Base-by-base conservation (phyloP, 1,284 basidiomycete genomes). In the Trametes hirsuta region DNA sequence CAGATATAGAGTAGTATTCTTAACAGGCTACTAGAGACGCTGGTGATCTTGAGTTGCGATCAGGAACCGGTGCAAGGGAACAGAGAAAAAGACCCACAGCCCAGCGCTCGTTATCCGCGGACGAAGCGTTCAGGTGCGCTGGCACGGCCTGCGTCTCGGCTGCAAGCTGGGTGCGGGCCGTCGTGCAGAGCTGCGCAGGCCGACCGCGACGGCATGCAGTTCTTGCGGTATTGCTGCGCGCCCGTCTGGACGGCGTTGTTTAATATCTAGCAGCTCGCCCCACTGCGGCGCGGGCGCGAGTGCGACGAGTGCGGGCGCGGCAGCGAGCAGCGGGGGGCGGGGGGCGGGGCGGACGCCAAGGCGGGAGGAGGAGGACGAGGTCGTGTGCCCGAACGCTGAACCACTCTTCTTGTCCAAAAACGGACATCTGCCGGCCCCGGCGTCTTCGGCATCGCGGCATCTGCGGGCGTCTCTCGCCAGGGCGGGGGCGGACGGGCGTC, bases 21-120 rank as follows among this genome's bases (percentile, higher is more conserved):
- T 45, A 46, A 46, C 34, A 46, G n/a, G 21, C 30, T 1, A 14
- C 14, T 10, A 30, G n/a, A 52, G 50, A 15, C 52, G 52, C 52
- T 46, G 34, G 52, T 42, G 52, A 53, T 53, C 52, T 15, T 15
- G 42, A 25, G 21, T 11, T 46, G 21, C 45, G 52, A 53, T 53
- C 52, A 53, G 52, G 52, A 34, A 30, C 42, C 34, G 10, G 24
- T 47, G 9, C 46, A 30, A 30, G 30, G 42, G 21, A 5, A 53
- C 18, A 34, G 41, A 35, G 21, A 30, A 36, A 24, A 36, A 45
- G 21, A 30, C 30, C 30, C 30, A 30, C 30, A 30, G 5, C 30
- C 5, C 30, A 30, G 30, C 30, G 30, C 30, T 30, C 30, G 30
- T 8, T 40, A 18, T 40, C 6, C 39, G n/a, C 39, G 39, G 30